phyloP scores from a whole-genome alignment of 305 asterid genomes.

The Fraxinus angustifolia region DNA sequence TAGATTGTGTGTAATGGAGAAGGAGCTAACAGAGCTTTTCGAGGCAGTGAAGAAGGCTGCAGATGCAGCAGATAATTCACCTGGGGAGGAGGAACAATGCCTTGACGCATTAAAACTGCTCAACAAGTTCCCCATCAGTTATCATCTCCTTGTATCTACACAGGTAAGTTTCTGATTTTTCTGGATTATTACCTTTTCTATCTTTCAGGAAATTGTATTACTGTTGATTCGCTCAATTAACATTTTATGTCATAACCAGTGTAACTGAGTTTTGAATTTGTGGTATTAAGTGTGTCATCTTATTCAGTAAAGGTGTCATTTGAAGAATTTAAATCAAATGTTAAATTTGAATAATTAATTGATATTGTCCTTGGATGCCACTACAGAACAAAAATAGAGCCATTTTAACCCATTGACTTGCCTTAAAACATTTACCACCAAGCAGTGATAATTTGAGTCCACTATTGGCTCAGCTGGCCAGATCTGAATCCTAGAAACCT shows the following conservation, averaged over 20 bases:
- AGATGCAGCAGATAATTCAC: constrained; percentile 56
- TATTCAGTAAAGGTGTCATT: neutral
- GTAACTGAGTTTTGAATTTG: neutral
- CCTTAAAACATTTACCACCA: neutral
- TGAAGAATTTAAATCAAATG: neutral
- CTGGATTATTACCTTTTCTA: neutral
- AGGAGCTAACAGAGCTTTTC: constrained; percentile 68
- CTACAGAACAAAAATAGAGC: neutral
- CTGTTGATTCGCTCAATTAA: neutral
- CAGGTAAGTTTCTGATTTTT: constrained; percentile 47
- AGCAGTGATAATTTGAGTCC: neutral
- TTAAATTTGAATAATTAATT: neutral
- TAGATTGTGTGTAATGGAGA: constrained; percentile 55
- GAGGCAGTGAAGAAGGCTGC: constrained; percentile 81
- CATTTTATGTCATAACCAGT: neutral
- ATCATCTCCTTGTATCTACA: constrained; percentile 81
- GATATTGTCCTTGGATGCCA: neutral
- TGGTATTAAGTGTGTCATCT: neutral
- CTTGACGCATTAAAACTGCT: constrained; percentile 63
- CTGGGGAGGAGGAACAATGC: constrained; percentile 69
- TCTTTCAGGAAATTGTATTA: neutral
- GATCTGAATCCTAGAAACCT: neutral
- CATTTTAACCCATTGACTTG: neutral
- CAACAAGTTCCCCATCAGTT: constrained; percentile 74
- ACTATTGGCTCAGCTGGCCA: neutral